Conservation (phyloP, 2,329 filamentous ascomycete genomes). For the Colletotrichum sp. region DNA sequence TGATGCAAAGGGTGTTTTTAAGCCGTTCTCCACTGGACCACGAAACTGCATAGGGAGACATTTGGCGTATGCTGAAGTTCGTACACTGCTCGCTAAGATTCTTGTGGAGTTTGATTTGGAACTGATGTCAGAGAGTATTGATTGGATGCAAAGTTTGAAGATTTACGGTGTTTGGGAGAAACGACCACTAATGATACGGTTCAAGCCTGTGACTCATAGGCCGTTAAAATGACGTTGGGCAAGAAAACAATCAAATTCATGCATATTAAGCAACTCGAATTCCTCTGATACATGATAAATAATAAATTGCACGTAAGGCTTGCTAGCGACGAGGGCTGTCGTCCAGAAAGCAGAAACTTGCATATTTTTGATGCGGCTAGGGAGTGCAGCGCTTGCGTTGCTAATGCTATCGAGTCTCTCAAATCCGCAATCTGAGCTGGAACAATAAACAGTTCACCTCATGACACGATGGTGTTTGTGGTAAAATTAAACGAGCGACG, state of each 20-base stretch:
- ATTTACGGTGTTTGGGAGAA: conserved; percentile 44
- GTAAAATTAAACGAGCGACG: neutral
- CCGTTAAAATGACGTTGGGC: neutral
- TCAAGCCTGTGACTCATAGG: neutral
- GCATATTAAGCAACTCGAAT: too few species aligned
- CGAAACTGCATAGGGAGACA: conserved; percentile 52
- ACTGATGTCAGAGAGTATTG: conserved; percentile 34
- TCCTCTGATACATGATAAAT: neutral
- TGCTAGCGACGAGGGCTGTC: neutral
- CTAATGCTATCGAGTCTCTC: neutral
- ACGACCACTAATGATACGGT: neutral
- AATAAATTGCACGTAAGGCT: neutral
- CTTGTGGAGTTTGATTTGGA: conserved; percentile 54
- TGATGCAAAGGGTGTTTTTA: conserved; percentile 36
- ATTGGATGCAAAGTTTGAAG: conserved; percentile 43
- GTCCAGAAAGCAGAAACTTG: neutral
- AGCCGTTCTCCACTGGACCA: conserved; percentile 53
- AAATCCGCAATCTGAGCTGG: neutral
- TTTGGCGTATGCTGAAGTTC: conserved; percentile 55
- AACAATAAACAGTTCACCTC: too few species aligned
- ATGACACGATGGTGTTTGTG: too few species aligned
- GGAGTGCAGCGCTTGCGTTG: neutral
- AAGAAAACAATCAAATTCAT: neutral
- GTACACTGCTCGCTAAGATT: conserved; percentile 50
- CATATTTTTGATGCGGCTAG: neutral